Base-by-base conservation (phyloP, 495 filamentous ascomycete genomes). In the Neurospora tetraspora region DNA sequence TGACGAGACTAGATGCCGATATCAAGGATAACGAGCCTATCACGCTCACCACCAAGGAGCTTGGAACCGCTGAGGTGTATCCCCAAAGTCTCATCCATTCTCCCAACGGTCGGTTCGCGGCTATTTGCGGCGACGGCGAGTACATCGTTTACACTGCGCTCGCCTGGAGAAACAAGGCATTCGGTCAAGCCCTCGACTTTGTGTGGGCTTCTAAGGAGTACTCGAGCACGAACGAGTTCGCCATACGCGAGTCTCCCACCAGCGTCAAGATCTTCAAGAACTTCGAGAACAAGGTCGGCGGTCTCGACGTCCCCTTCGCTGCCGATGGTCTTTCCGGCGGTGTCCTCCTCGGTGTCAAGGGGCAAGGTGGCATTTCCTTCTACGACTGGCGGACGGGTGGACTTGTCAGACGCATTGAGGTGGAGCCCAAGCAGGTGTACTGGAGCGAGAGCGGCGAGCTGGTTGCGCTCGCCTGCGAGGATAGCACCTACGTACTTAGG, bases 121-220 rank as follows among this genome's bases (percentile, higher is more conserved):
- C 96, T 9, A 92, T 98, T 36, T 98, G 96, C 77, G 96, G 96
- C 68, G 96, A 99, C 77, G 96, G 96, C 39, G 96, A 99, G 78
- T 98, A 97, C 81, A 98, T 98, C 77, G 95, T 98, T 76, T 99
- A 99, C 83, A 99, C 96, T 16, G 94, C 96, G 73, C 88, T 98
- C 68, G 96, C 96, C 10, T 97, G 96, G 89, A 90, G 96, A 78
- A 98, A 99, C 83, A 97, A 98, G 85, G 93, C 94, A 9, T 99
- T 98, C 78, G 96, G 96, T 7, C 92, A 92, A 40, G 96, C 94
- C 12, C 84, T 98, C 42, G 96, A 99, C 81, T 99, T 99, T 79
- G 94, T 92, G 16, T 99, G 96, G 96, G 96, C 93, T 3, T 92
- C 93, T 23, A 98, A 97, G 82, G 96, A 98, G 65, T 65, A 65